Evolutionary conservation across 2,329 filamentous ascomycete genomes (phyloP), one percentile per base, ranked within the genome.

Genomic region (Phyllachora maydis): DNA sequence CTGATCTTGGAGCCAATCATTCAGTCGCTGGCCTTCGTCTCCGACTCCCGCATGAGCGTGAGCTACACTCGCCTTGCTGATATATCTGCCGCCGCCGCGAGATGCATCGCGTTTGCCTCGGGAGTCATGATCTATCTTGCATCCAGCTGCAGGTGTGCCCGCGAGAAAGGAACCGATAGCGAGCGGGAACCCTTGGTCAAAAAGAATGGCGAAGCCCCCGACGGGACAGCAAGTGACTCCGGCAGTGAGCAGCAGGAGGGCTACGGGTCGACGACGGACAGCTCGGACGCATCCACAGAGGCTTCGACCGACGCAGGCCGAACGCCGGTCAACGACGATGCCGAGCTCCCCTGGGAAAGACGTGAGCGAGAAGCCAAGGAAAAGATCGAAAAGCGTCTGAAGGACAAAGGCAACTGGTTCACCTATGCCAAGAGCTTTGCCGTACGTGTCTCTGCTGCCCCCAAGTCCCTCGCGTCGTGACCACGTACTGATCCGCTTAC

Each of bases 401-500:
- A 72, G 39, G 65, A 74, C 32, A 65, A 74, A 28, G 77, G 77
- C 2, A 78, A 69, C 32, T 85, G 75, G 75, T 59, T 77, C 33
- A 63, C 65, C 20, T 88, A 88, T 37, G 54, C 71, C 14, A 79
- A 74, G 38, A 65, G 71, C 5, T 90, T 82, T 46, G 54, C 56
- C 37, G 65, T 59, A 43, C 51, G 33, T 29, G 11, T 8, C 14
- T 4, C 19, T 10, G 10, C 14, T 14, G 16, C 9, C n/a, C n/a
- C n/a, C n/a, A n/a, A n/a, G n/a, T n/a, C 10, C 20, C 15, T 18
- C 9, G 16, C 8, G 10, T 19, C n/a, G 4, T 18, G 10, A 5
- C 25, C 29, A 33, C 23, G 33, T 26, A 11, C 15, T 13, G 9
- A 23, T 9, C 11, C n/a, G 16, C 10, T 25, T 8, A 3, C n/a